A percentile compares a stretch with the other conserved stretches of the same genome.
Conservation (phyloP, 805 yeast species). For the Barnettozyma californica region DNA sequence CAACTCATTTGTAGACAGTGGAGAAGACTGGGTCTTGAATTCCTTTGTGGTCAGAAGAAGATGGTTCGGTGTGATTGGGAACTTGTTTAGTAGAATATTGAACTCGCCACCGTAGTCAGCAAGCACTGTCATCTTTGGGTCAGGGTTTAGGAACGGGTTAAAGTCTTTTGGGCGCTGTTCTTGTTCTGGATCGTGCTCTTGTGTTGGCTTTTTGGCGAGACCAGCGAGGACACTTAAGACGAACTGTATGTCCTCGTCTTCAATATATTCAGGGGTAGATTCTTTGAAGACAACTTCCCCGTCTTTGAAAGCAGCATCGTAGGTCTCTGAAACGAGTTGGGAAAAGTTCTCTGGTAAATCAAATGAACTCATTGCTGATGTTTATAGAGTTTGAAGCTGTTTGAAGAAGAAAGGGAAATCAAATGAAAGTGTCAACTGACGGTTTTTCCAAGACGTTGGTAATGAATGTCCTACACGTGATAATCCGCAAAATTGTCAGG, state of each 20-base stretch:
- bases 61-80: conserved; percentile 77
- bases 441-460: no score
- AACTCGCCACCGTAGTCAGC: conserved; percentile 46
- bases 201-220: conserved; percentile 34
- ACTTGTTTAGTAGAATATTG: conserved; percentile 76
- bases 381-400: no score
- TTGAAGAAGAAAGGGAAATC: neutral
- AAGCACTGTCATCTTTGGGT: conserved; percentile 62
- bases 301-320: conserved; percentile 41
- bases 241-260: conserved; percentile 29
- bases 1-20: conserved; percentile 70
- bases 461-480: no score
- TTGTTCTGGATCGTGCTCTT: conserved; percentile 28
- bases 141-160: conserved; percentile 81
- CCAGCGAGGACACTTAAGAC: conserved; percentile 29
- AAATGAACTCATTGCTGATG: conserved; percentile 15
- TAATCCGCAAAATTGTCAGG: no score
- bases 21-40: conserved; percentile 65
- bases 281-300: conserved; percentile 49
- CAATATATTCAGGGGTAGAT: conserved; percentile 30
- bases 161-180: conserved; percentile 30
- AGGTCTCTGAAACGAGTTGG: conserved; percentile 33
- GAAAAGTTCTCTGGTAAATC: conserved; percentile 36
- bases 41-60: conserved; percentile 72
- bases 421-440: neutral